Base-by-base conservation (phyloP, 495 filamentous ascomycete species). In the Schizothecium vesticola region DNA sequence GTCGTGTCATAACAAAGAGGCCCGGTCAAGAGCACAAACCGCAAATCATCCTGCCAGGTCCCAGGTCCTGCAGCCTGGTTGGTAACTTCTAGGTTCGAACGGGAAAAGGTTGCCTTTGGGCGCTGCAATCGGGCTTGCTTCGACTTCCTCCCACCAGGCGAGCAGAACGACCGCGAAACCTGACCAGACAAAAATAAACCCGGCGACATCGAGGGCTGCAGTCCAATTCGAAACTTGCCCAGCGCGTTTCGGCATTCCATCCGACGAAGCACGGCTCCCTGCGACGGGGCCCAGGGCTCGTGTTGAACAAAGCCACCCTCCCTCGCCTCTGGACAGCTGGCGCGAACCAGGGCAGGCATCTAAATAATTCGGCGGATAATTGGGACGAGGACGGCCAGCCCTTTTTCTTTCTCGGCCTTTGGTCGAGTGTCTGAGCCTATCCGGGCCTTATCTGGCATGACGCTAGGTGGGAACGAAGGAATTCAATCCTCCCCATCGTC, bases 391-490 rank as follows among this genome's bases (percentile, higher is more conserved):
- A 51, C 58, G 33, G n/a, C 62, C 62, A 56, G 13, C 62, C n/a
- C n/a, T 22, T 29, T n/a, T 22, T 43, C 22, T 63, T 64, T 64
- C 43, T 51, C 43, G 43, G n/a, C 36, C 10, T 33, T 33, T 51
- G 43, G 43, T 25, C 70, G 62, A 51, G 67, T 72, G 69, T 70
- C 65, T 68, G 64, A 70, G 21, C 64, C 64, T 59, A 65, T 66
- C 23, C 19, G 31, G 66, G 63, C 69, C 33, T 73, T 73, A 70
- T 75, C 73, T 75, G 71, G 75, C 74, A 77, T 76, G 72, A 76
- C 70, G 74, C 75, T 70, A 69, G 70, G 65, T 69, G 68, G 59
- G 59, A 62, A 59, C 72, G 56, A 69, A 65, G 75, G 74, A 73
- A 72, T 71, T 71, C 69, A 24, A 59, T 60, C 62, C 64, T 63